Evolutionary conservation across 1,284 basidiomycete species (phyloP), one percentile per base, ranked within the genome.

Genomic region (Pholiota adiposa): DNA sequence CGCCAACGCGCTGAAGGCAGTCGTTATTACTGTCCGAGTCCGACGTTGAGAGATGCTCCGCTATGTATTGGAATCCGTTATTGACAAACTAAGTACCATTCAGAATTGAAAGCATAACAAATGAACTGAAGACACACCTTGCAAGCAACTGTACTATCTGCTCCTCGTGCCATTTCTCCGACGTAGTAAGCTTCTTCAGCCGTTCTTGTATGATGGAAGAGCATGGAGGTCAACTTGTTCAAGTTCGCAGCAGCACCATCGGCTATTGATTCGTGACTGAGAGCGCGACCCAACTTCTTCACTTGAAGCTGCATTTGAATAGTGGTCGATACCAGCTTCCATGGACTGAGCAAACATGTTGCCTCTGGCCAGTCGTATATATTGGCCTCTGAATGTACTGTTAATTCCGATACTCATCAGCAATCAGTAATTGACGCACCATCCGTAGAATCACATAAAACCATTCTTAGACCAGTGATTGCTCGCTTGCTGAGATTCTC

Each of bases 101-200:
- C 7, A 51, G 43, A 51, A 36, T 25, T 16, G 33, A 25, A 12
- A 5, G 14, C 44, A 36, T 18, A 46, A 43, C 4, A n/a, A 11
- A 40, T 21, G 23, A 50, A 36, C 9, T 14, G 50, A 56, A 51
- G 36, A 50, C 66, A 52, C 63, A 91, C 91, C 83, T 89, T 92
- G 49, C 79, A 79, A 4, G 86, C 87, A 43, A 93, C 85, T 1
- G 79, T 76, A 48, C 76, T 78, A 52, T 87, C 86, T 12, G 88
- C 87, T 31, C 88, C 89, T 62, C 83, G 83, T 33, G 87, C 82
- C 80, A 93, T 88, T 67, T 91, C 88, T 8, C 88, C 89, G 14
- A 93, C 84, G 65, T 92, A 90, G 64, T 88, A 89, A 0, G 89
- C 90, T 71, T 92, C 87, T 65, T 93, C 89, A 0, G 85, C 82